These are phyloP conservation scores for Citrus medica DNA, from an alignment of 345 rosid genomes.

Conservation along the genomic window DNA sequence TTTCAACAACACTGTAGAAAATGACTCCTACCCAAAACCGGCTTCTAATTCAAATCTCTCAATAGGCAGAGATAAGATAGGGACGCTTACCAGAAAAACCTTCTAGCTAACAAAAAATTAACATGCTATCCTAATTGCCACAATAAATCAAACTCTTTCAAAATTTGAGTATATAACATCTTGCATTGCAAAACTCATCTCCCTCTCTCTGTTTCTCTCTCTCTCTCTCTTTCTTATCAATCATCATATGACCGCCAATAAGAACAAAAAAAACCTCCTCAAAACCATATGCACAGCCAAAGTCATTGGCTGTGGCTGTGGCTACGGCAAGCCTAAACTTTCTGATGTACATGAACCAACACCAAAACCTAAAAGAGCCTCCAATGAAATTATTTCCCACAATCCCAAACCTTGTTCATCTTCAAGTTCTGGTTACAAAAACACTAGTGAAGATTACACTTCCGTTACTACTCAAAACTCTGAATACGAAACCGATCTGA, in stretches of 20 bases:
- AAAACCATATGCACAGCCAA: slow-evolving; percentile 12
- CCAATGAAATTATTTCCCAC: background rate
- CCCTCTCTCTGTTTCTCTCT: background rate
- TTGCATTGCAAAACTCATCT: background rate
- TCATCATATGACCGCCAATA: slow-evolving; percentile 10
- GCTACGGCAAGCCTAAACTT: slow-evolving; percentile 30
- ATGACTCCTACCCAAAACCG: slow-evolving; percentile 1
- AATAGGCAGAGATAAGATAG: background rate
- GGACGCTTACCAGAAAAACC: background rate
- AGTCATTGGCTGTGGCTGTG: slow-evolving; percentile 19
- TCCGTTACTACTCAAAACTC: slow-evolving; percentile 22
- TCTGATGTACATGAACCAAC: slow-evolving; percentile 37
- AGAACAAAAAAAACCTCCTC: slow-evolving; percentile 15
- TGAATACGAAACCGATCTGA: slow-evolving; percentile 19
- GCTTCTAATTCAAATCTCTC: background rate
- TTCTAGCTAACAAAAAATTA: background rate
- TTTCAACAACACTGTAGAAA: background rate
- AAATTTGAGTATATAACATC: background rate
- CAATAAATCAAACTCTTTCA: background rate
- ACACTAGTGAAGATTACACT: background rate
- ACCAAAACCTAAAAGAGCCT: slow-evolving; percentile 14
- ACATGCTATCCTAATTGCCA: background rate
- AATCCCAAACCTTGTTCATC: background rate
- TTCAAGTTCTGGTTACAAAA: background rate
- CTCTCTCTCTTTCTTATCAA: background rate